Conservation (phyloP, 2,329 filamentous ascomycete genomes). For the Fusarium brachygibbosum region DNA sequence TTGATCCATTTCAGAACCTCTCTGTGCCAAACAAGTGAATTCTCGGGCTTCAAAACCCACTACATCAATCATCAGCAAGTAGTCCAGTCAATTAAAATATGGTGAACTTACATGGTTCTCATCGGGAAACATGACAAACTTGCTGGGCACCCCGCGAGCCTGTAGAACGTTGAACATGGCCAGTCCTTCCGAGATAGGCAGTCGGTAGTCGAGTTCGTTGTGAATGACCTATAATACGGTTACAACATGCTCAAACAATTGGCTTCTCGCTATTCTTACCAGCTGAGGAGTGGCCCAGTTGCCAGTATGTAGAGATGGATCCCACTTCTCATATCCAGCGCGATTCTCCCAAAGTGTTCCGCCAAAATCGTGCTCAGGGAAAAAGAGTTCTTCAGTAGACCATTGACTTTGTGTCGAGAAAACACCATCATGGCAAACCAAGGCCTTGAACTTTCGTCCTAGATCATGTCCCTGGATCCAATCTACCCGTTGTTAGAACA, state of each 20-base stretch:
- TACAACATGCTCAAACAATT: not conserved
- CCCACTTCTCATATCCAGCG: slow-evolving; percentile 76
- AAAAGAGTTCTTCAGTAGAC: slow-evolving; percentile 77
- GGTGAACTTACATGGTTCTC: slow-evolving; percentile 68
- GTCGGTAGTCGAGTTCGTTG: slow-evolving; percentile 88
- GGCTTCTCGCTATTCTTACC: slow-evolving; percentile 58
- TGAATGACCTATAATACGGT: slow-evolving; percentile 72
- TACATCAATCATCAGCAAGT: slow-evolving; percentile 46
- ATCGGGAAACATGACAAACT: slow-evolving; percentile 84
- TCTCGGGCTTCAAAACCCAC: slow-evolving; percentile 93
- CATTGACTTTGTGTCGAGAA: slow-evolving; percentile 79
- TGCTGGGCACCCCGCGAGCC: slow-evolving; percentile 78
- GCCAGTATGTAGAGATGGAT: slow-evolving; percentile 72
- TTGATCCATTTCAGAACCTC: slow-evolving; percentile 86
- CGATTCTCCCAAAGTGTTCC: slow-evolving; percentile 73
- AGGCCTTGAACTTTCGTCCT: slow-evolving; percentile 85
- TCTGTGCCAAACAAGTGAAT: slow-evolving; percentile 89
- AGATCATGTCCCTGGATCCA: slow-evolving; percentile 92
- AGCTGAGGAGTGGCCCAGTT: slow-evolving; percentile 91
- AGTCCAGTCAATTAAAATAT: not conserved
- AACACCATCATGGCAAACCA: slow-evolving; percentile 90
- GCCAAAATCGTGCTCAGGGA: slow-evolving; percentile 76
- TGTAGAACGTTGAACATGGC: slow-evolving; percentile 90
- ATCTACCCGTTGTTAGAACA: slow-evolving; percentile 61
- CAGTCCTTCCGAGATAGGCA: slow-evolving; percentile 87